Evolutionary conservation across 352 stramenopile genomes (phyloP), one percentile per base, ranked within the genome.

Genomic region (Phytophthora macrochlamydospora): DNA sequence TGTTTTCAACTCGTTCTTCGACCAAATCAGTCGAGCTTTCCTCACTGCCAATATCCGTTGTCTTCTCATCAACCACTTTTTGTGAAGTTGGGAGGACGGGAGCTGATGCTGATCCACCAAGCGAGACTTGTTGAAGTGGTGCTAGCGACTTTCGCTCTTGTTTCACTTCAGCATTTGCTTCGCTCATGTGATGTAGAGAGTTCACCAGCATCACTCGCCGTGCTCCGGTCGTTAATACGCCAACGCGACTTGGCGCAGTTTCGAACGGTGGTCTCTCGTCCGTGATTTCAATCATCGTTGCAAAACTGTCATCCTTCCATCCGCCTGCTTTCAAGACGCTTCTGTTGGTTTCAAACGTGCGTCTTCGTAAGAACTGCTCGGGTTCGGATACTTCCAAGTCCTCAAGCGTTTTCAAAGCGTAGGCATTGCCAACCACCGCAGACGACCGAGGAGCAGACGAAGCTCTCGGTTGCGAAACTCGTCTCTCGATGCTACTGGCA

Each of bases 201-300:
- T 60, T 69, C 4, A 58, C 51, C 46, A 65, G 13, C 51, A 67
- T 59, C 45, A 69, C 58, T 29, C 59, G 63, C 18, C 59, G 64
- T 12, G 61, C 51, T 43, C 48, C 69, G 9, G 29, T 69, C n/a
- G 65, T 42, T 7, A 66, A 33, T 53, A 48, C 46, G 68, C 68
- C 42, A 38, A 63, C 42, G 14, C 44, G 49, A 44, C 28, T 65
- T 48, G 62, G 51, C 18, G 62, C 51, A 1, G 55, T 62, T 46
- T 68, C 51, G 8, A 59, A 52, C 46, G 51, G 45, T 11, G 80
- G 81, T 0, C 77, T 70, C 52, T 92, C 73, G 7, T 71, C 64
- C 0, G 83, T 90, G 65, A 92, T 89, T 51, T 90, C 83, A 9
- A 87, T 56, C 0, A 51, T 65, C 65, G 90, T 83, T 29, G 70